phyloP scores from a whole-genome alignment of 2,329 filamentous ascomycete species.

The Pseudopithomyces maydicus region DNA sequence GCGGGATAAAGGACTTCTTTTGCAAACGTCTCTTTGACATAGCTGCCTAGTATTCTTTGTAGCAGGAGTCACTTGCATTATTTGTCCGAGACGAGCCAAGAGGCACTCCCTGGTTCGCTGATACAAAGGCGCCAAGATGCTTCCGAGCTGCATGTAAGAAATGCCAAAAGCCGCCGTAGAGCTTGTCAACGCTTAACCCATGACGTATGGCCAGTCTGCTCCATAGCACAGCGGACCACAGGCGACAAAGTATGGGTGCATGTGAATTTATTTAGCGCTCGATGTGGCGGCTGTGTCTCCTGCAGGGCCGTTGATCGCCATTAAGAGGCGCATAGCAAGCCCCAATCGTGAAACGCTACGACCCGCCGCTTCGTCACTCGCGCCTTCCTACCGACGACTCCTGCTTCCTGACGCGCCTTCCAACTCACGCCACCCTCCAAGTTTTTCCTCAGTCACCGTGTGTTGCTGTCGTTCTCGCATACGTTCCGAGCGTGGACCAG shows the following conservation, averaged over 20 bases:
- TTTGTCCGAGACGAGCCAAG: background rate
- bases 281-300: background rate
- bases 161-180: background rate
- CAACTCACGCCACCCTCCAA: background rate
- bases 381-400: background rate
- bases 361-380: background rate
- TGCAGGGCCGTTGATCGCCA: conserved; percentile 5
- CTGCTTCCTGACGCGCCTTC: background rate
- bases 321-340: conserved; percentile 3
- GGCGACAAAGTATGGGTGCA: background rate
- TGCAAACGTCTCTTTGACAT: too few relatives aligned
- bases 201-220: background rate
- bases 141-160: too few relatives aligned
- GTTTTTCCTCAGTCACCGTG: background rate
- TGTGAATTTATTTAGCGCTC: background rate
- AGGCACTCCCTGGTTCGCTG: background rate
- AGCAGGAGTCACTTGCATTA: background rate
- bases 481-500: background rate
- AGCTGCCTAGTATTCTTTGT: too few relatives aligned
- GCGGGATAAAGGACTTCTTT: too few relatives aligned
- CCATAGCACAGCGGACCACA: background rate
- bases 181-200: conserved; percentile 3
- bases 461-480: background rate
- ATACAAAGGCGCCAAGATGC: too few relatives aligned
- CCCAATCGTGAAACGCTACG: conserved; percentile 2